Percentiles rank a stretch among this genome's conserved stretches.
Evolutionary conservation across 2,329 filamentous ascomycete genomes (phyloP).

Genomic region (Claviceps purpurea): DNA sequence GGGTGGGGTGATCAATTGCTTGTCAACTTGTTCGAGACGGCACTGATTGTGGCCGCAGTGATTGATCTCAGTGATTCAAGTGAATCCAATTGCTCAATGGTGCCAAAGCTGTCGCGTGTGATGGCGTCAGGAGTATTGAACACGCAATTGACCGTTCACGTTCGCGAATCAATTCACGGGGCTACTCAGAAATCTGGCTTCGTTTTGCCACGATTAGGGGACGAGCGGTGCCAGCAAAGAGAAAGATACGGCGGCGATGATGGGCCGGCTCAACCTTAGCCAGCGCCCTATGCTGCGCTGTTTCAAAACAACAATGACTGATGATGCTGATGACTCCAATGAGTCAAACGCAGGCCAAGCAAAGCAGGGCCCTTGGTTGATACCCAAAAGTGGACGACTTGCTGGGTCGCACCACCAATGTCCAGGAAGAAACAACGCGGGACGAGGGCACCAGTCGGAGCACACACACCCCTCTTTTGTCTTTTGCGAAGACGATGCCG

Average conservation of each 20-base stretch:
- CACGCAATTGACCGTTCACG: slow-evolving; percentile 2
- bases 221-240: background rate
- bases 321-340: slow-evolving; percentile 1
- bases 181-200: background rate
- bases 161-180: background rate
- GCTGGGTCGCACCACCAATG: background rate
- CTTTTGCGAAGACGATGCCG: background rate
- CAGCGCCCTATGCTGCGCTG: no score
- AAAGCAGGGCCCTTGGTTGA: slow-evolving; percentile 3
- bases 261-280: no score
- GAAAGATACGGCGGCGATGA: no score
- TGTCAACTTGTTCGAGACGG: background rate
- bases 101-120: slow-evolving; percentile 1
- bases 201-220: background rate
- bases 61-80: slow-evolving; percentile 1
- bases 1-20: slow-evolving; percentile 1
- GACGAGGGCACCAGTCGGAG: background rate
- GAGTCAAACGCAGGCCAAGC: background rate
- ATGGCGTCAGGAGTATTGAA: background rate
- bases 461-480: background rate
- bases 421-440: background rate
- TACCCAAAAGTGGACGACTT: slow-evolving; percentile 6
- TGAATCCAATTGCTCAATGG: slow-evolving; percentile 2
- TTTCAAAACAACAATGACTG: background rate
- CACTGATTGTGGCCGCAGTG: background rate